Conservation (phyloP, 371 early-diverging fungal genomes). For the Encephalitozoon romaleae region DNA sequence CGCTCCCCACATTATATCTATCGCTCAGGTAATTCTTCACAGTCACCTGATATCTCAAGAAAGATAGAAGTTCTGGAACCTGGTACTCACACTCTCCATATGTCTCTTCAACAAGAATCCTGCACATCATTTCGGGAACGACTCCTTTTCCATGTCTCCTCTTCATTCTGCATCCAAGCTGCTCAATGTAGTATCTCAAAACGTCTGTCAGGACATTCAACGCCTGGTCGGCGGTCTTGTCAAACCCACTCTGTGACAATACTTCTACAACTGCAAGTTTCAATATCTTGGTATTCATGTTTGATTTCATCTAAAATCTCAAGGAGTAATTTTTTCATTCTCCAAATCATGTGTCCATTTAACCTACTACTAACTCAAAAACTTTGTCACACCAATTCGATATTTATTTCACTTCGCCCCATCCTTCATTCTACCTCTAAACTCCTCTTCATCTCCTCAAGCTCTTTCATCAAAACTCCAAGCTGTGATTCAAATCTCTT, state of each 20-base stretch:
- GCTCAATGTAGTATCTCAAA: constrained; percentile 36
- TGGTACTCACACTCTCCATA: not conserved
- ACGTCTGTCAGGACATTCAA: constrained; percentile 46
- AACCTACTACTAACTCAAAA: not conserved
- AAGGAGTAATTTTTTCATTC: constrained; percentile 9
- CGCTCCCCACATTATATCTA: constrained; percentile 1
- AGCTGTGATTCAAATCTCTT: constrained; percentile 52
- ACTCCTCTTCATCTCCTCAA: constrained; percentile 22
- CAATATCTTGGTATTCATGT: constrained; percentile 42
- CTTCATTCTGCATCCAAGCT: constrained; percentile 3
- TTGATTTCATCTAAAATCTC: constrained; percentile 41
- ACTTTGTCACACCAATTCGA: not conserved
- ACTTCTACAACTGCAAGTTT: constrained; percentile 39
- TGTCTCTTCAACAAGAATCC: not conserved
- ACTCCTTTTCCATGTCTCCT: not conserved
- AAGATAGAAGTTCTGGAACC: not conserved
- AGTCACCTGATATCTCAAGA: not conserved
- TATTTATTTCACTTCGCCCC: not conserved
- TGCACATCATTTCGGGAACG: not conserved
- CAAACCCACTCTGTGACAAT: constrained; percentile 53
- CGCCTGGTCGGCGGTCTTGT: constrained; percentile 44
- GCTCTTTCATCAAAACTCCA: constrained; percentile 30
- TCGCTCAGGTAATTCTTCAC: constrained; percentile 10
- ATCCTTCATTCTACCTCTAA: not conserved
- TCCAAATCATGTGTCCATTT: not conserved